Evolutionary conservation across 108 stramenopile genomes (phyloP), one percentile per base, ranked within the genome.

Genomic region (Schizochytrium sp.): DNA sequence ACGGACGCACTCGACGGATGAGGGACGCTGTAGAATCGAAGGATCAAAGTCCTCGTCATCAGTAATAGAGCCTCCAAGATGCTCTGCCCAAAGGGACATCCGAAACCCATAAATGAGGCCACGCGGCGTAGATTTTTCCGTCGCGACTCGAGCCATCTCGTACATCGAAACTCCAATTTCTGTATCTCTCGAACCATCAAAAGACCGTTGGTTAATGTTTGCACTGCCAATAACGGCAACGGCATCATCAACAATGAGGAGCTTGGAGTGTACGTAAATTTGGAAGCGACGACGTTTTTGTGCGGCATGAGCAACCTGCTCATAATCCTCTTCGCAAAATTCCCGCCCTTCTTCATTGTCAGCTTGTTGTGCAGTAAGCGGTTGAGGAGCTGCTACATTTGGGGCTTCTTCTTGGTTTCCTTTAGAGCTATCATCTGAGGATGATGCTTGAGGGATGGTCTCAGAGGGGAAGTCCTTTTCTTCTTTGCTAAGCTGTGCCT

Each of bases 201-300:
- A 46, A 53, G 91, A 92, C 41, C 95, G 92, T 61, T 95, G 93
- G 76, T 95, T 95, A 15, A 94, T 91, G 89, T 94, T 95, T 50
- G 94, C 94, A 46, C 92, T 92, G 3, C 95, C 95, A 89, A 95
- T 92, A 45, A 94, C 56, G 60, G 90, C 91, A 13, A 93, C 91
- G 40, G 92, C 93, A 89, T 95, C 95, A 58, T 95, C 95, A 41
- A 94, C 95, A 61, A 95, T 94, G 89, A 94, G 91, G 89, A 95
- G 91, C 92, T 95, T 95, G 15, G 92, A 92, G 90, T 95, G 94
- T 55, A 94, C 92, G 73, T 95, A 94, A 42, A 95, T 91, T 91
- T 91, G 90, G 47, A 83, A 83, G 50, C 76, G 47, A 55, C 76
- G 76, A 3, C 76, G 47, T 17, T 17, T 53, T 42, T 55, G 53